Evolutionary conservation across 163 green algal genomes (phyloP).

Genomic region (Scenedesmus sp.): DNA sequence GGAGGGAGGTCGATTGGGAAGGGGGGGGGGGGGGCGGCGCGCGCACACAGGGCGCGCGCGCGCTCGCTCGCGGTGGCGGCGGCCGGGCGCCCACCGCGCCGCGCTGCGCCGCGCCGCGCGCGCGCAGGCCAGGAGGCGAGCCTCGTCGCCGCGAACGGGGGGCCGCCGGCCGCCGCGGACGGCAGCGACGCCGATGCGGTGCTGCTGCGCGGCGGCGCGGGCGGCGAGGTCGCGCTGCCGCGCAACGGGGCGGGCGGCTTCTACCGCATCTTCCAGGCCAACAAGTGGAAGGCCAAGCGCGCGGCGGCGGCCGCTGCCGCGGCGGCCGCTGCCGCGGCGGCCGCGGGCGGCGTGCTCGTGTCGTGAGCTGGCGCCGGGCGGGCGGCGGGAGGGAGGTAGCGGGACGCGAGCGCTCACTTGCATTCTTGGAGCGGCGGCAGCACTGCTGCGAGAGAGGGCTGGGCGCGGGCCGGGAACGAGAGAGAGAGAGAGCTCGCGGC

Average conservation of each 20-base stretch:
- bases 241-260: constrained; percentile 62
- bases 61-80: not conserved
- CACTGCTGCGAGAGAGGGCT: too few relatives aligned
- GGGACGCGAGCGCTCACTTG: too few relatives aligned
- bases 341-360: not conserved
- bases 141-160: constrained; percentile 19
- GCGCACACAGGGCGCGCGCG: not conserved
- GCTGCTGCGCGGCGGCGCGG: constrained; percentile 20
- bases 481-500: too few relatives aligned
- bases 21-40: not conserved
- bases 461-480: too few relatives aligned
- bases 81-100: not conserved
- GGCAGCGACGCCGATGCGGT: constrained; percentile 51
- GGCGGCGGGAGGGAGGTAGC: too few relatives aligned
- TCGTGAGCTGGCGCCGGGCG: too few relatives aligned
- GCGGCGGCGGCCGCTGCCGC: constrained; percentile 46
- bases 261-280: constrained; percentile 76
- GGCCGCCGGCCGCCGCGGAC: constrained; percentile 30
- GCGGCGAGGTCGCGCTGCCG: constrained; percentile 34
- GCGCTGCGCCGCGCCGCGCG: not conserved
- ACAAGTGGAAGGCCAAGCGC: constrained; percentile 76
- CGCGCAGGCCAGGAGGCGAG: constrained; percentile 29
- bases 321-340: not conserved
- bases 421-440: too few relatives aligned
- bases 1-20: not conserved